Evolutionary conservation across 2,329 filamentous ascomycete species (phyloP).

Genomic region (Aspergillus ochraceoroseus): DNA sequence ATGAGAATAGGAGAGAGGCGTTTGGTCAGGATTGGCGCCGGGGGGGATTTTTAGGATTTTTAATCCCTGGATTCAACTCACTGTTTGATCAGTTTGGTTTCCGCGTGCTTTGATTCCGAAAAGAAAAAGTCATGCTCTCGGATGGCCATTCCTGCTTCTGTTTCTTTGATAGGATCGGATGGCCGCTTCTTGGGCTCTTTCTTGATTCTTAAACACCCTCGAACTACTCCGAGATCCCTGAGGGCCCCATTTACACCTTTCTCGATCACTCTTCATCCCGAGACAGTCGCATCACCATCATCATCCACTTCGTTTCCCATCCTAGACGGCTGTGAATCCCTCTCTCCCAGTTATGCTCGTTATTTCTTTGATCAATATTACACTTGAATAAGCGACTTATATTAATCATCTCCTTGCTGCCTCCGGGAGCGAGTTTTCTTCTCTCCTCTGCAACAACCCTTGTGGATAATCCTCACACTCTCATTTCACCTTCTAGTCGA

Average conservation of each 20-base stretch:
- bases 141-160: too few species aligned
- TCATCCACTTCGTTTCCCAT: too few species aligned
- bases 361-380: slow-evolving; percentile 6
- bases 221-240: not conserved
- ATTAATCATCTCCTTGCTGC: slow-evolving; percentile 1
- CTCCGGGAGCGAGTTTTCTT: not conserved
- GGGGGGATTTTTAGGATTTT: too few species aligned
- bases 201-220: slow-evolving; percentile 1
- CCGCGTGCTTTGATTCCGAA: slow-evolving; percentile 11
- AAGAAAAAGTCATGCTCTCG: slow-evolving; percentile 18
- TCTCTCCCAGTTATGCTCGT: slow-evolving; percentile 6
- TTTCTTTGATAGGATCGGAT: too few species aligned
- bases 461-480: not conserved
- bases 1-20: too few species aligned
- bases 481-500: not conserved
- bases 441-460: too few species aligned
- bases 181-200: too few species aligned
- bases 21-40: too few species aligned
- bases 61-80: too few species aligned
- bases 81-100: slow-evolving; percentile 23
- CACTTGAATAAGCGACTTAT: slow-evolving; percentile 3
- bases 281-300: slow-evolving; percentile 3
- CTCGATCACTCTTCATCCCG: not conserved
- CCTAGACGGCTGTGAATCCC: too few species aligned
- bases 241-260: not conserved